phyloP scores from a whole-genome alignment of 192 early-diverging fungal genomes.

The Diversispora epigaea region DNA sequence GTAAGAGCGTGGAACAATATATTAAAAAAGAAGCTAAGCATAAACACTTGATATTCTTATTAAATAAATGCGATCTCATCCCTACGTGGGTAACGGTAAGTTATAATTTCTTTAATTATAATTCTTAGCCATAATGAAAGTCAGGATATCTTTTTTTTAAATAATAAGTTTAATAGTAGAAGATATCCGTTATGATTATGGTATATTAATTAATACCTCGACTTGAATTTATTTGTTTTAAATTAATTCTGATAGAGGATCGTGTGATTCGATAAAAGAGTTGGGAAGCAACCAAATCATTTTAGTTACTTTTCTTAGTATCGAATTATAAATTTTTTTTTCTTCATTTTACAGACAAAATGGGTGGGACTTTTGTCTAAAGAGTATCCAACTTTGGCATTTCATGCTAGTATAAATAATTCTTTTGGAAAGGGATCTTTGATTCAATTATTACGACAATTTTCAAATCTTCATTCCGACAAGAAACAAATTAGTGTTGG shows the following conservation, averaged over 20 bases:
- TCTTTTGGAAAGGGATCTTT: conserved; percentile 98
- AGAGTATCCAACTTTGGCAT: conserved; percentile 94
- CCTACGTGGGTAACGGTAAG: conserved; percentile 96
- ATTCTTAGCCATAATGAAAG: conserved; percentile 38
- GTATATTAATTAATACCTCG: conserved; percentile 45
- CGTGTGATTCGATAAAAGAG: conserved; percentile 13
- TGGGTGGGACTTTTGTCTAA: conserved; percentile 92
- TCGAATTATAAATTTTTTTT: conserved; percentile 18
- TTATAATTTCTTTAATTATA: background rate
- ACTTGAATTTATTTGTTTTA: conserved; percentile 52
- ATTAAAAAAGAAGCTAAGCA: conserved; percentile 90
- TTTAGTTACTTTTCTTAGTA: conserved; percentile 32
- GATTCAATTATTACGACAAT: conserved; percentile 98
- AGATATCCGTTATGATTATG: conserved; percentile 57
- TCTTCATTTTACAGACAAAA: conserved; percentile 56
- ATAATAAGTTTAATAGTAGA: background rate
- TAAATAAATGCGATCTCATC: conserved; percentile 99
- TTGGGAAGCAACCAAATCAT: conserved; percentile 17
- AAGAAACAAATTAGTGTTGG: conserved; percentile 99
- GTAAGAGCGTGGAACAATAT: conserved; percentile 87
- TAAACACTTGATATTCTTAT: conserved; percentile 94
- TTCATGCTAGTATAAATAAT: conserved; percentile 97
- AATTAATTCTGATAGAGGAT: conserved; percentile 34
- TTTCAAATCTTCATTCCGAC: conserved; percentile 89
- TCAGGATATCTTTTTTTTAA: conserved; percentile 41